Conservation (phyloP, 345 rosid species). For the Lenwebbia sp. region DNA sequence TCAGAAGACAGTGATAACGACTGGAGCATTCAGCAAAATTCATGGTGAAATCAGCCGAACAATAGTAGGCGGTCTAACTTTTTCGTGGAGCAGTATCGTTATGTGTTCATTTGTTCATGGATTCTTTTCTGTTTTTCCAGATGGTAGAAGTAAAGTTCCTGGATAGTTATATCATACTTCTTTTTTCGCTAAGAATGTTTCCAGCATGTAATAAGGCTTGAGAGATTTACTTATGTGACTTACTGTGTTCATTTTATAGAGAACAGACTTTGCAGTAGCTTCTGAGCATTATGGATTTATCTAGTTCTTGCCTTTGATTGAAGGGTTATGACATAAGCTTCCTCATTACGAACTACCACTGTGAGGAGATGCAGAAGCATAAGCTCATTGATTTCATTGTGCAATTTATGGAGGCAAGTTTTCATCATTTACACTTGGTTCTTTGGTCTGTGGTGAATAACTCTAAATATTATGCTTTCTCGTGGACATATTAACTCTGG, state of each 20-base stretch:
- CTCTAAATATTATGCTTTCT: not conserved
- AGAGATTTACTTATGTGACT: not conserved
- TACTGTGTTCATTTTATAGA: not conserved
- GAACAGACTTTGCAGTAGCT: not conserved
- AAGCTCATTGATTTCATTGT: constrained; percentile 92
- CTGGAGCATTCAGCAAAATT: not conserved
- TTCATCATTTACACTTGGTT: not conserved
- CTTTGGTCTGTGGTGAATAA: not conserved
- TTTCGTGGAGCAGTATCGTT: not conserved
- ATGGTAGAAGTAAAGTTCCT: not conserved
- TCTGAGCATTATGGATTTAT: not conserved
- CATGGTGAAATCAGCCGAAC: not conserved
- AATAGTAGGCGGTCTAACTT: not conserved
- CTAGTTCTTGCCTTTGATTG: constrained; percentile 1
- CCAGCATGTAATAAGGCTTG: not conserved
- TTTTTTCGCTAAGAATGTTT: not conserved
- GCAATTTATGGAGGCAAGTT: constrained; percentile 97
- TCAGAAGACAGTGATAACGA: not conserved
- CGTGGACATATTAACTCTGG: not conserved
- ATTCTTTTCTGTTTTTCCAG: not conserved
- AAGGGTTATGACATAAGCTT: constrained; percentile 99
- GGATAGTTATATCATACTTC: not conserved
- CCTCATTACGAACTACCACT: constrained; percentile 91
- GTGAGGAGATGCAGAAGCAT: constrained; percentile 97
- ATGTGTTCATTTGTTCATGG: not conserved